These are phyloP conservation scores for Saposhnikovia divaricata DNA, from an alignment of 129 eudicot genomes.

Conservation along the genomic window DNA sequence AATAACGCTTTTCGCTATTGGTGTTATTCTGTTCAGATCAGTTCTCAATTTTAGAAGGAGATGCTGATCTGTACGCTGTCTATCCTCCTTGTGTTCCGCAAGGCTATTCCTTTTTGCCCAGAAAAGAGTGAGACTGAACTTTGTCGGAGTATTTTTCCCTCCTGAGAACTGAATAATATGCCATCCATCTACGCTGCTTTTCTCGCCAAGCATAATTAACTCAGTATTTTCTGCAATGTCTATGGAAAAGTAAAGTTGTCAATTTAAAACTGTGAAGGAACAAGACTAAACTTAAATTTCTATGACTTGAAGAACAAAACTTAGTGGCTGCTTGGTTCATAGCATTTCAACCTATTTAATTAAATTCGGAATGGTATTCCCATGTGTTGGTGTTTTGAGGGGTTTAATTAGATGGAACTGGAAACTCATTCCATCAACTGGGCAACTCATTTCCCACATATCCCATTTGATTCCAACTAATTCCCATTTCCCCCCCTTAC, in stretches of 20 bases:
- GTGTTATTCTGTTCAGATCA: slow-evolving; percentile 65
- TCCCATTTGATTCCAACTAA: neutral
- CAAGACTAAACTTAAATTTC: neutral
- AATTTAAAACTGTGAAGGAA: neutral
- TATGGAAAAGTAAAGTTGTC: neutral
- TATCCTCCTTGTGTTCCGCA: neutral
- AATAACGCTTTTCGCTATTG: slow-evolving; percentile 43
- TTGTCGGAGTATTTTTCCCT: slow-evolving; percentile 75
- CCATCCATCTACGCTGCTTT: slow-evolving; percentile 70
- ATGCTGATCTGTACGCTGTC: slow-evolving; percentile 10
- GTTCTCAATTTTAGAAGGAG: slow-evolving; percentile 71
- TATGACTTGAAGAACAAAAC: neutral
- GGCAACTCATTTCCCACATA: neutral
- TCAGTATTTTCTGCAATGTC: slow-evolving; percentile 48
- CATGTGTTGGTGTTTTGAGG: neutral
- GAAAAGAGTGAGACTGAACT: slow-evolving; percentile 55
- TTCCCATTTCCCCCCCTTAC: neutral
- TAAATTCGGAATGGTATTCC: neutral
- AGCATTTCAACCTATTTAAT: neutral
- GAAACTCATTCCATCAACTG: neutral
- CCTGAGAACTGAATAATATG: slow-evolving; percentile 89
- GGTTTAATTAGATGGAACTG: neutral
- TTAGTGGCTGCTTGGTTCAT: neutral
- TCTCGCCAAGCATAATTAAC: slow-evolving; percentile 47
- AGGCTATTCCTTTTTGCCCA: slow-evolving; percentile 36